phyloP scores from a whole-genome alignment of 768 basidiomycete species.

The Leccinum pellstonianum region DNA sequence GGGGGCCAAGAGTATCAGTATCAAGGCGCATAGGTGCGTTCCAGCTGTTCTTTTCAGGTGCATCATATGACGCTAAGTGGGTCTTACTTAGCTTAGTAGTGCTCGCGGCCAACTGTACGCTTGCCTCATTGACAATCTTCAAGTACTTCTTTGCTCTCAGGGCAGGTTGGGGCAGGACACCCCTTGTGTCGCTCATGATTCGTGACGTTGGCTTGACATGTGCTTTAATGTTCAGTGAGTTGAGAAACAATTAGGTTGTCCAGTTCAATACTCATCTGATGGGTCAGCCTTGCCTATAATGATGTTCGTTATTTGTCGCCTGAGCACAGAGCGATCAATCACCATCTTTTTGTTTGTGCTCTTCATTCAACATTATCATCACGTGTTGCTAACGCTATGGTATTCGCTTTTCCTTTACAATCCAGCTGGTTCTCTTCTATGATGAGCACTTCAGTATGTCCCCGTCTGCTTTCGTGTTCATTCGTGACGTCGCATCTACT shows the following conservation, averaged over 20 bases:
- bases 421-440: constrained; percentile 17
- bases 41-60: background rate
- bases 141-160: constrained; percentile 19
- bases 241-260: background rate
- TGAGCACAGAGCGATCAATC: background rate
- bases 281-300: constrained; percentile 1
- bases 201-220: constrained; percentile 15
- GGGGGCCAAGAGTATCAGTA: no score
- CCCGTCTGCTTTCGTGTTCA: background rate
- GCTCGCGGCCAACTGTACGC: constrained; percentile 13
- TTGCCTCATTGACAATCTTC: constrained; percentile 16
- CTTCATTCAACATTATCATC: background rate
- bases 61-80: background rate
- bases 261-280: background rate
- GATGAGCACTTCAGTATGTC: constrained; percentile 13
- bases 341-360: constrained; percentile 13
- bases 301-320: background rate
- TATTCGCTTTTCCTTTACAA: background rate
- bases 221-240: constrained; percentile 10
- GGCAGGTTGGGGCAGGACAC: constrained; percentile 17
- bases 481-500: constrained; percentile 1
- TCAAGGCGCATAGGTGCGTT: constrained; percentile 13
- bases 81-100: constrained; percentile 10
- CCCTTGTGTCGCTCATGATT: constrained; percentile 20
- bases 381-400: constrained; percentile 2